These are phyloP conservation scores for Lasiodiplodia gonubiensis DNA, from an alignment of 2,329 filamentous ascomycete species.

Conservation along the genomic window DNA sequence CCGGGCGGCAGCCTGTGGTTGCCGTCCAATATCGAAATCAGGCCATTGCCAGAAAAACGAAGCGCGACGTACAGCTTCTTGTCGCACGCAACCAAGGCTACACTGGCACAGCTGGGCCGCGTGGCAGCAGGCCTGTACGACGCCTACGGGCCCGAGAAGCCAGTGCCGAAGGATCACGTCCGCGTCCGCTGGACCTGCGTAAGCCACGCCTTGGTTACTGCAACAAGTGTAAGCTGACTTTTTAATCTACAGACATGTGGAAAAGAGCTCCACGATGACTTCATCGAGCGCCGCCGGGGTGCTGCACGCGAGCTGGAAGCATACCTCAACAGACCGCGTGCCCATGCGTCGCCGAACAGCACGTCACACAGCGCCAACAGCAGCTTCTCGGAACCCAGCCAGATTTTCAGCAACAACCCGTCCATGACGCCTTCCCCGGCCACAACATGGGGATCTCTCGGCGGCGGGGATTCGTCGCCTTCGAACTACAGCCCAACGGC, in stretches of 20 bases:
- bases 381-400: conserved; percentile 32
- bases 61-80: conserved; percentile 1
- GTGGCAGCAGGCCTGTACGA: conserved; percentile 6
- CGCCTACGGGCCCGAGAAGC: conserved; percentile 39
- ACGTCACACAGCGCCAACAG: conserved; percentile 36
- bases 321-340: conserved; percentile 43
- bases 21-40: conserved; percentile 22
- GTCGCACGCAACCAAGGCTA: conserved; percentile 7
- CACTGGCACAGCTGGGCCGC: not conserved
- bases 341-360: conserved; percentile 35
- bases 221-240: not conserved
- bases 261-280: conserved; percentile 46
- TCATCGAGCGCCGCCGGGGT: conserved; percentile 44
- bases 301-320: conserved; percentile 48
- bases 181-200: conserved; percentile 46
- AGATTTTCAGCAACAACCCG: conserved; percentile 36
- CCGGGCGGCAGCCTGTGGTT: conserved; percentile 15
- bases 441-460: conserved; percentile 39
- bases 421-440: conserved; percentile 39
- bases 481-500: conserved; percentile 35
- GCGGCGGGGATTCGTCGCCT: conserved; percentile 30
- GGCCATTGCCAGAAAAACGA: not conserved
- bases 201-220: conserved; percentile 26
- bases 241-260: conserved; percentile 38
- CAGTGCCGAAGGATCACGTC: conserved; percentile 39